Base-by-base conservation (phyloP, 176 grass and related monocot genomes). In the Carex pumila region DNA sequence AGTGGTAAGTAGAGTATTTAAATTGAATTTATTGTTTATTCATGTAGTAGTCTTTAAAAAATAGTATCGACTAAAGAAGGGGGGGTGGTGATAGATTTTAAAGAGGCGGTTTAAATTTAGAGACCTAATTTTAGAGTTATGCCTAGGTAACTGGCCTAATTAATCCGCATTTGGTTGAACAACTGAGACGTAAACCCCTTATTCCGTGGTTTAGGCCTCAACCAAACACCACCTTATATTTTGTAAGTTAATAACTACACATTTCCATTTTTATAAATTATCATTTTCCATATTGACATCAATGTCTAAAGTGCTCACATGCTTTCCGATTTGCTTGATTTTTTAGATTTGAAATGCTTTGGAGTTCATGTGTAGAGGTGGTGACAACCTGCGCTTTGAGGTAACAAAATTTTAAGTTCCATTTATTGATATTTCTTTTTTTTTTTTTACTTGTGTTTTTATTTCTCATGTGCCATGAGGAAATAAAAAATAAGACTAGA, bases 321-420 rank as follows among this genome's bases (percentile, higher is more conserved):
- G 13, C 50, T 74, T 72, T 85, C 21, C 17, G 19, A 47, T 78
- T 78, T 85, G 32, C 17, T 57, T 13, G 49, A 43, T 76, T 85
- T 58, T 25, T 41, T 54, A 85, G 83, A 85, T 85, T 47, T 31
- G 83, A 49, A 85, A 85, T 77, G 72, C 72, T 50, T 77, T 85
- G 72, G 83, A 85, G 59, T 47, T 85, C 8, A 65, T 85, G 70
- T 70, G 83, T 45, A 85, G 83, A 77, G 70, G 72, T 0, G 70
- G 72, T 7, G 83, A 85, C 19, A 85, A 78, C 59, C 36, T 79
- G 59, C 70, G 83, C 11, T 77, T 85, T 62, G 83, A 85, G 83
- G 83, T 85, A 15, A 71, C 19, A 56, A 39, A 13, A 52, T 37
- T 50, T n/a, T 75, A 75, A 75, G 9, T 53, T 75, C 54, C 29